Percentiles rank a stretch among this genome's conserved stretches.
phyloP scores from a whole-genome alignment of 768 basidiomycete species.

The Crepidotus variabilis region DNA sequence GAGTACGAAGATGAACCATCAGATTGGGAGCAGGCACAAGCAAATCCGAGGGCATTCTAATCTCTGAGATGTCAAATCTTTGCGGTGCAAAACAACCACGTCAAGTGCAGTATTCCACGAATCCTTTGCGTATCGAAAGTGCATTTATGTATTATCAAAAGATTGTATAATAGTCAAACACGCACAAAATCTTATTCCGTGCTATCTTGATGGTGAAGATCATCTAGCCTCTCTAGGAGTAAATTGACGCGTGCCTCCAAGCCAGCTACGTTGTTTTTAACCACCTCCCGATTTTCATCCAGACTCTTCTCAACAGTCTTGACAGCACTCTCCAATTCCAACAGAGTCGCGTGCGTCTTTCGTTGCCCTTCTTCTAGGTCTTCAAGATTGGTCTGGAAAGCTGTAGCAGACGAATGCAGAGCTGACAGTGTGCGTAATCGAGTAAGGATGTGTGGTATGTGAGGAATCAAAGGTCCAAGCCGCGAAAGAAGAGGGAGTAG shows the following conservation, averaged over 20 bases:
- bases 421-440: conserved; percentile 81
- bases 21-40: conserved; percentile 74
- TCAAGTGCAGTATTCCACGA: too few species aligned
- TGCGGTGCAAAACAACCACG: too few species aligned
- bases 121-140: too few species aligned
- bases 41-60: conserved; percentile 17
- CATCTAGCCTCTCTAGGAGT: conserved; percentile 39
- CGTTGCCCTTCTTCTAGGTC: conserved; percentile 72
- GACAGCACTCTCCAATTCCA: conserved; percentile 67
- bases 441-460: conserved; percentile 86
- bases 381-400: conserved; percentile 66
- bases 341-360: conserved; percentile 55
- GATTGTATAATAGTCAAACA: too few species aligned
- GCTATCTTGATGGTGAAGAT: conserved; percentile 21
- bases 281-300: conserved; percentile 64
- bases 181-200: too few species aligned
- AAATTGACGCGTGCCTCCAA: conserved; percentile 52
- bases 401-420: conserved; percentile 77
- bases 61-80: background rate
- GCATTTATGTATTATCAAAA: too few species aligned
- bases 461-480: conserved; percentile 69
- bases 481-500: conserved; percentile 67
- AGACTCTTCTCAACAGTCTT: conserved; percentile 72
- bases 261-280: conserved; percentile 70
- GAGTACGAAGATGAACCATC: conserved; percentile 63